phyloP scores from a whole-genome alignment of 2,329 filamentous ascomycete species.

The Aspergillus pseudonomiae region DNA sequence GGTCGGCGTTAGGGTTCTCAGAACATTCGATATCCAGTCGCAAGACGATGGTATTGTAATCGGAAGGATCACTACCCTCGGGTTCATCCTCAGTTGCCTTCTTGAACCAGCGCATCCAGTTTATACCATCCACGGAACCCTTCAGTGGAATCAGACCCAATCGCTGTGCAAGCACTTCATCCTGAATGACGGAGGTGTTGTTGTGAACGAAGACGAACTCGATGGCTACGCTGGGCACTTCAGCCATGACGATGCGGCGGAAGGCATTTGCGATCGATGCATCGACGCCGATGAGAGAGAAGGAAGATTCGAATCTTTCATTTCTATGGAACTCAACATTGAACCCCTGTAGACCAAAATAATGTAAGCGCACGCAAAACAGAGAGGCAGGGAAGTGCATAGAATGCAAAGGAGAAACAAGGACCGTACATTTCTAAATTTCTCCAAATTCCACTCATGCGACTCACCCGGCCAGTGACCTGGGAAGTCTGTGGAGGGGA shows the following conservation, averaged over 20 bases:
- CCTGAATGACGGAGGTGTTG: constrained; percentile 97
- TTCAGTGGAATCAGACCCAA: constrained; percentile 89
- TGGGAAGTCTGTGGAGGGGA: constrained; percentile 88
- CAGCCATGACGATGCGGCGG: constrained; percentile 90
- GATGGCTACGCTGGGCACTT: constrained; percentile 92
- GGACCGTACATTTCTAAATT: constrained; percentile 64
- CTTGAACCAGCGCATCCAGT: constrained; percentile 80
- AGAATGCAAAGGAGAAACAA: neutral
- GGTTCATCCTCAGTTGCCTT: constrained; percentile 69
- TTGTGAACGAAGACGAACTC: constrained; percentile 92
- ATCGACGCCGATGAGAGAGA: constrained; percentile 90
- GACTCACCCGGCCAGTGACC: constrained; percentile 89
- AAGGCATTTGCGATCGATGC: constrained; percentile 95
- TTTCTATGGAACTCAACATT: constrained; percentile 83
- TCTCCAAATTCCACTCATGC: constrained; percentile 73
- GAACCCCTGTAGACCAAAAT: constrained; percentile 57
- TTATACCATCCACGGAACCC: constrained; percentile 74
- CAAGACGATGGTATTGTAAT: constrained; percentile 87
- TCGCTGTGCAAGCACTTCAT: constrained; percentile 90
- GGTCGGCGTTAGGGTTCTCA: constrained; percentile 71
- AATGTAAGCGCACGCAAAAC: neutral
- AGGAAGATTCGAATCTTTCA: constrained; percentile 73
- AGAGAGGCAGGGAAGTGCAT: neutral
- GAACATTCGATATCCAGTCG: constrained; percentile 78
- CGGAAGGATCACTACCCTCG: constrained; percentile 58